Conservation (phyloP, 1,284 basidiomycete species). For the Ustilago sp. region DNA sequence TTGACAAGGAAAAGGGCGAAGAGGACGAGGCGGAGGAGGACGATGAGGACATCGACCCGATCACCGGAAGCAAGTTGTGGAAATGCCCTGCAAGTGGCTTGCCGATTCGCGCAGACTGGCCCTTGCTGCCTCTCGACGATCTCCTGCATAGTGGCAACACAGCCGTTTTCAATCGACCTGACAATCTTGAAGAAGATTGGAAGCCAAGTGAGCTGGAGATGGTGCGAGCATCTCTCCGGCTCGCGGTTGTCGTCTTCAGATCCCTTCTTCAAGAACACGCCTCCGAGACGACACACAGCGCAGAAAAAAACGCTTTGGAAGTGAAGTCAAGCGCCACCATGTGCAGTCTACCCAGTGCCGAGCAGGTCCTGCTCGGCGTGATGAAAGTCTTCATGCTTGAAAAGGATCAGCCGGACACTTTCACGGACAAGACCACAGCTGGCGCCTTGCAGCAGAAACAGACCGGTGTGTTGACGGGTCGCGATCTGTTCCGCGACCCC, state of each 20-base stretch:
- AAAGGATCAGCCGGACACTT: slow-evolving; percentile 44
- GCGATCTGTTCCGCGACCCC: slow-evolving; percentile 79
- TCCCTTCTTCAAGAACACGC: slow-evolving; percentile 5
- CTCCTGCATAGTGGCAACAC: slow-evolving; percentile 73
- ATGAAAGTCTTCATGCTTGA: slow-evolving; percentile 96
- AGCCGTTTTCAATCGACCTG: slow-evolving; percentile 74
- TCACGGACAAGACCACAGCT: slow-evolving; percentile 21
- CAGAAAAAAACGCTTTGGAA: neutral
- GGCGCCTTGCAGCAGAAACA: slow-evolving; percentile 27
- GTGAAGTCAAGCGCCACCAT: slow-evolving; percentile 20
- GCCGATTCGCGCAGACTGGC: slow-evolving; percentile 80
- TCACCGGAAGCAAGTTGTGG: slow-evolving; percentile 70
- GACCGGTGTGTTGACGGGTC: slow-evolving; percentile 58
- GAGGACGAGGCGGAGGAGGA: slow-evolving; percentile 38
- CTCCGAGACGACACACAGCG: neutral
- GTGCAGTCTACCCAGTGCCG: slow-evolving; percentile 33
- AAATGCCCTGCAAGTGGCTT: slow-evolving; percentile 72
- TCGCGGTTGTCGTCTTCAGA: slow-evolving; percentile 72
- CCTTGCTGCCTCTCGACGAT: slow-evolving; percentile 80
- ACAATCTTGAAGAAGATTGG: slow-evolving; percentile 80
- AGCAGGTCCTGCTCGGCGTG: slow-evolving; percentile 75
- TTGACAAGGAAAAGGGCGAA: slow-evolving; percentile 59
- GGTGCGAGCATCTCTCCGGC: slow-evolving; percentile 76
- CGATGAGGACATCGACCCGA: slow-evolving; percentile 52
- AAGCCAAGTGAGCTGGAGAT: slow-evolving; percentile 83